Evolutionary conservation across 352 stramenopile species (phyloP).

Genomic region (Globisporangium cederbergense): DNA sequence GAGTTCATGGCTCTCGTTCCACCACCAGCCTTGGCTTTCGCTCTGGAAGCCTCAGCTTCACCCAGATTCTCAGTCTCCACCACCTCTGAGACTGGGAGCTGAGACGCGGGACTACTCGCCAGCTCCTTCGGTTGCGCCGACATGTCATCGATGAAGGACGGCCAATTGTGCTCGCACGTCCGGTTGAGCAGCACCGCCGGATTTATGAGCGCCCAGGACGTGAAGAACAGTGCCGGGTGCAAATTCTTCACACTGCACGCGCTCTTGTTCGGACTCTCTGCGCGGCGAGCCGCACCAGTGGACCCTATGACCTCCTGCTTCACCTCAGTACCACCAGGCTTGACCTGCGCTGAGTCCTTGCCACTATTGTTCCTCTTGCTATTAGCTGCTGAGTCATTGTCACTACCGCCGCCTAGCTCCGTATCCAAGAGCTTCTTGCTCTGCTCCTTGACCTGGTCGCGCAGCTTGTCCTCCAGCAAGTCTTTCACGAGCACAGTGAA

Average conservation of each 20-base stretch:
- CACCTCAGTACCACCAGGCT: background rate
- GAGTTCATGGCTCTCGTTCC: background rate
- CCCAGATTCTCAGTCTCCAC: background rate
- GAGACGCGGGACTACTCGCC: conserved; percentile 16
- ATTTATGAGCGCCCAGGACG: conserved; percentile 76
- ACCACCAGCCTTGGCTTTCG: background rate
- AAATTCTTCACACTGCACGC: conserved; percentile 56
- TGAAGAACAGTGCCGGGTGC: conserved; percentile 82
- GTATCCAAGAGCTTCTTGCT: conserved; percentile 15
- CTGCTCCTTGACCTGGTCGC: conserved; percentile 22
- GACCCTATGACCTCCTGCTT: background rate
- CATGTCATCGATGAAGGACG: conserved; percentile 61
- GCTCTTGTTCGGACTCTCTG: conserved; percentile 4
- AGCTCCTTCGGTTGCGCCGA: conserved; percentile 18
- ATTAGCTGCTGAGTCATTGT: background rate
- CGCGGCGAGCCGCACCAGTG: too few relatives aligned
- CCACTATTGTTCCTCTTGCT: background rate
- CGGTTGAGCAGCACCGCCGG: conserved; percentile 50
- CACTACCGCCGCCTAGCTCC: background rate
- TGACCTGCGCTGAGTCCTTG: background rate
- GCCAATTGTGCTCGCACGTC: conserved; percentile 86
- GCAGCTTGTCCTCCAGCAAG: conserved; percentile 49
- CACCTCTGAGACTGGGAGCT: background rate
- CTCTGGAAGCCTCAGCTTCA: background rate
- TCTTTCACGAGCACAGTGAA: conserved; percentile 51